phyloP scores from a whole-genome alignment of 2,329 filamentous ascomycete genomes.

The Fusarium coffeatum region DNA sequence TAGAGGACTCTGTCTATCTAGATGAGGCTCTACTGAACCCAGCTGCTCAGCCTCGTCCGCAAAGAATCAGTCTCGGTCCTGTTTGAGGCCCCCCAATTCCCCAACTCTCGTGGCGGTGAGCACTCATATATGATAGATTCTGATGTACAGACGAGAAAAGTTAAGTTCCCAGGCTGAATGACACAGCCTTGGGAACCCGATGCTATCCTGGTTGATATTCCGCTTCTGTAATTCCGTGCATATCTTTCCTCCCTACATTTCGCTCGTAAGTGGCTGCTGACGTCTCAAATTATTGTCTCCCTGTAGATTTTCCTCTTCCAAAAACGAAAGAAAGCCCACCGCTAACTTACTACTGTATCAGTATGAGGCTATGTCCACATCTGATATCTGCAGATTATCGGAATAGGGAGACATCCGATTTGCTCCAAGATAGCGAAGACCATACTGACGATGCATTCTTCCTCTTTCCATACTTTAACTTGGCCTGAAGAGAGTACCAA shows the following conservation, averaged over 20 bases:
- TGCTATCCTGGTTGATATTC: not conserved
- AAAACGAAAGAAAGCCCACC: not conserved
- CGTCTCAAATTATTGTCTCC: not conserved
- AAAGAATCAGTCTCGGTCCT: not conserved
- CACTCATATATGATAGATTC: not conserved
- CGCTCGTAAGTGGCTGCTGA: not conserved
- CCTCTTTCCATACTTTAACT: not conserved
- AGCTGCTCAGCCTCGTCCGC: slow-evolving; percentile 8
- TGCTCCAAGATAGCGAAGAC: not conserved
- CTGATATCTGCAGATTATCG: not conserved
- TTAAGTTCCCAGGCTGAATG: not conserved
- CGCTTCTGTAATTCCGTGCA: not conserved
- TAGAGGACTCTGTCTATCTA: not conserved
- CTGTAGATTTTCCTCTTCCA: not conserved
- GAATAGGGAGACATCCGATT: not conserved
- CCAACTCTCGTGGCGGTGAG: slow-evolving; percentile 12
- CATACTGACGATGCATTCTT: not conserved
- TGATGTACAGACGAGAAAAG: not conserved
- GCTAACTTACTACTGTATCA: not conserved
- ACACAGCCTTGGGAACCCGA: not conserved
- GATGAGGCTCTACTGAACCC: slow-evolving; percentile 14
- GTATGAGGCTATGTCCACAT: not conserved
- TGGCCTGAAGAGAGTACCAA: not conserved
- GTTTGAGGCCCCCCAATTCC: slow-evolving; percentile 20
- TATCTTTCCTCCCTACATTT: not conserved